phyloP scores from a whole-genome alignment of 2,329 filamentous ascomycete genomes.

The Stachybotrys chlorohalonatus region DNA sequence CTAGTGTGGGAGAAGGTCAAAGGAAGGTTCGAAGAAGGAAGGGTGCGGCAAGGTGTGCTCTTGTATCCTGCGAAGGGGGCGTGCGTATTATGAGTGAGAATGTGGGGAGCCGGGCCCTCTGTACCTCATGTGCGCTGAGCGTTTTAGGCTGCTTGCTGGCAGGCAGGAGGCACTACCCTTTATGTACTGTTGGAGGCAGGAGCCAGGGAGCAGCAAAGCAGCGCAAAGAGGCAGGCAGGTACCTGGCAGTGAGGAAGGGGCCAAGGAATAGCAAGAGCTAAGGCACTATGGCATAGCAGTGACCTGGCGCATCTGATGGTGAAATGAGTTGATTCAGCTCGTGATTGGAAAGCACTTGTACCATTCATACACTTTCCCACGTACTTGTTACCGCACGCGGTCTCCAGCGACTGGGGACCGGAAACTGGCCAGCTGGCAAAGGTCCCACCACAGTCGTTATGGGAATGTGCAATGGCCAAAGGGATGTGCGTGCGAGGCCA shows the following conservation, averaged over 20 bases:
- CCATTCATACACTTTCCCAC: too few species aligned
- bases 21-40: background rate
- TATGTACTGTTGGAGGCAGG: too few species aligned
- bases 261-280: background rate
- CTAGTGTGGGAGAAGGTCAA: background rate
- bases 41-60: background rate
- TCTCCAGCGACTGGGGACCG: too few species aligned
- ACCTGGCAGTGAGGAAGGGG: background rate
- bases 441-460: background rate
- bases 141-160: background rate
- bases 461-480: constrained; percentile 3
- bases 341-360: background rate
- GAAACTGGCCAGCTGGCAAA: too few species aligned
- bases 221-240: background rate
- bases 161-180: too few species aligned
- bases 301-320: background rate
- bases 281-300: background rate
- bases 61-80: background rate
- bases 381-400: too few species aligned
- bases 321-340: background rate
- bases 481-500: constrained; percentile 12
- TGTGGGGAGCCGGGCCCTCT: background rate
- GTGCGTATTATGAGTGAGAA: background rate
- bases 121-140: background rate
- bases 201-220: too few species aligned